phyloP scores from a whole-genome alignment of 2,329 filamentous ascomycete species.

The Colletotrichum sp. region DNA sequence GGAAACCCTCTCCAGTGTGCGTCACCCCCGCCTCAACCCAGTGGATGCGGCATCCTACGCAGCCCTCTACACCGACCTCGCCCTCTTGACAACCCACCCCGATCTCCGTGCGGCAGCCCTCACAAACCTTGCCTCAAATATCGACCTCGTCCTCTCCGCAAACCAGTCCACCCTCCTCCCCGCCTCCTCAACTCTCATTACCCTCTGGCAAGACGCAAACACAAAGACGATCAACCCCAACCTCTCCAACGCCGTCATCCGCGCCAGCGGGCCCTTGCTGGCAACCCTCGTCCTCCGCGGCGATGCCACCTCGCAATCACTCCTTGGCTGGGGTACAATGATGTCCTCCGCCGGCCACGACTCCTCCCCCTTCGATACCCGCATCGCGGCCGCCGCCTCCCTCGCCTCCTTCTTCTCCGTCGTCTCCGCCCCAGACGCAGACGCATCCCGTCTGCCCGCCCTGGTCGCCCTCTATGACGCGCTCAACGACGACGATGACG shows the following conservation, averaged over 20 bases:
- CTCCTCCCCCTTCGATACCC: constrained; percentile 66
- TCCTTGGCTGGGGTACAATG: constrained; percentile 53
- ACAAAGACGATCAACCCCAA: constrained; percentile 48
- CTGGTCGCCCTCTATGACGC: constrained; percentile 75
- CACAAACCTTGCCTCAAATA: constrained; percentile 48
- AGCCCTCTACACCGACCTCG: constrained; percentile 48
- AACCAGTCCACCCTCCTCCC: constrained; percentile 34
- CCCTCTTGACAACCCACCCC: constrained; percentile 39
- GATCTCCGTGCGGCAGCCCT: constrained; percentile 55
- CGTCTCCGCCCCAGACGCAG: constrained; percentile 27
- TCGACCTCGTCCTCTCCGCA: constrained; percentile 44
- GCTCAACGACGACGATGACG: constrained; percentile 90
- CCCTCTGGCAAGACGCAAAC: constrained; percentile 46
- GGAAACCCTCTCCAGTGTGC: constrained; percentile 39
- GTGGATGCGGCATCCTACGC: constrained; percentile 33
- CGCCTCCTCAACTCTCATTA: constrained; percentile 34
- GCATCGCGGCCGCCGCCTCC: constrained; percentile 63
- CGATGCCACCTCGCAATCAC: constrained; percentile 20
- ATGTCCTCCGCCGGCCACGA: constrained; percentile 35
- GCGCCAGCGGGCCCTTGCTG: constrained; percentile 51
- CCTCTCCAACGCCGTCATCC: constrained; percentile 55
- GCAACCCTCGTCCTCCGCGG: constrained; percentile 34
- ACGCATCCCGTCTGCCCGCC: constrained; percentile 53
- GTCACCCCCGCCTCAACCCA: constrained; percentile 26
- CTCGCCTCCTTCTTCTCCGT: constrained; percentile 55